Percentiles rank a stretch among this genome's conserved stretches.
Conservation (phyloP, 768 basidiomycete species). For the Kwoniella newhampshirensis region DNA sequence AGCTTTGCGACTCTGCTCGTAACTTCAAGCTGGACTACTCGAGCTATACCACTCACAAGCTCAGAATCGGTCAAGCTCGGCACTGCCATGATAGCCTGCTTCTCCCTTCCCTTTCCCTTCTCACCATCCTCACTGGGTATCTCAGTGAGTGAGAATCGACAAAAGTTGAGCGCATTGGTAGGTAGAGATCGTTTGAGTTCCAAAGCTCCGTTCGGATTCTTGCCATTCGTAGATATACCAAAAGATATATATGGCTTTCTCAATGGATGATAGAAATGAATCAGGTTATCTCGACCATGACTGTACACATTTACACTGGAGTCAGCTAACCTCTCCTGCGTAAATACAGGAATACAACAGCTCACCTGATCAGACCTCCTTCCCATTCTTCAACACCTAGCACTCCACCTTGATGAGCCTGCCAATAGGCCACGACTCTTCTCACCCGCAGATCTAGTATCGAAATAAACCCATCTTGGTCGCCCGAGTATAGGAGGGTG, state of each 20-base stretch:
- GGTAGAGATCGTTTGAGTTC: constrained; percentile 68
- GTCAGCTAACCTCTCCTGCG: not conserved
- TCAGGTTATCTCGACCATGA: constrained; percentile 50
- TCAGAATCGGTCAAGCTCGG: constrained; percentile 89
- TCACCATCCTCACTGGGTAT: constrained; percentile 10
- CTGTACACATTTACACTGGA: too few relatives aligned
- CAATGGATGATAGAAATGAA: constrained; percentile 44
- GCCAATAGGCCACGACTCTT: constrained; percentile 73
- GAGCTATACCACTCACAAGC: constrained; percentile 59
- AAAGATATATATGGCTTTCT: constrained; percentile 16
- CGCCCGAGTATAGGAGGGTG: constrained; percentile 81
- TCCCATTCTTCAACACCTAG: constrained; percentile 77
- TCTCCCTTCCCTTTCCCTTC: constrained; percentile 26
- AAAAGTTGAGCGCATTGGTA: constrained; percentile 91
- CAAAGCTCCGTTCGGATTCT: constrained; percentile 4
- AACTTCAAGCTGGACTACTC: not conserved
- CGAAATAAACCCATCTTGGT: constrained; percentile 72
- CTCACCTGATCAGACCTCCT: constrained; percentile 71
- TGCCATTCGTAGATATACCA: not conserved
- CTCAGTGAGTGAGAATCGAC: constrained; percentile 73
- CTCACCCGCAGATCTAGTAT: constrained; percentile 73
- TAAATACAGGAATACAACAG: too few relatives aligned
- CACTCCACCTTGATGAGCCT: constrained; percentile 72
- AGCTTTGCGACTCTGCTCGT: not conserved
- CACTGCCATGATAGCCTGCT: constrained; percentile 63